phyloP scores from a whole-genome alignment of 2,329 filamentous ascomycete genomes.

The Arthroderma uncinatum region DNA sequence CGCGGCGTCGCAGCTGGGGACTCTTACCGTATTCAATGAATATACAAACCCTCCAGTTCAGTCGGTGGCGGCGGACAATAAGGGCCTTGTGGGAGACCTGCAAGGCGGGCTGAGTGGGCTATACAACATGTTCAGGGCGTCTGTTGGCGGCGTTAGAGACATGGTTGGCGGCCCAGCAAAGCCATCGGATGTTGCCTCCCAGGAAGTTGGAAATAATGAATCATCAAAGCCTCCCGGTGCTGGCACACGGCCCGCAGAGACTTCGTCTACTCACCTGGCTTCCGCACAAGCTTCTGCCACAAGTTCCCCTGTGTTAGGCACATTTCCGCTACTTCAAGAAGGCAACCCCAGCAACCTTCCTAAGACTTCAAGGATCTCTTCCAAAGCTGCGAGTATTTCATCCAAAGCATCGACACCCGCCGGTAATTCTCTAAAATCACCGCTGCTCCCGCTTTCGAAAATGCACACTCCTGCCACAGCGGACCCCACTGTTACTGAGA shows the following conservation, averaged over 20 bases:
- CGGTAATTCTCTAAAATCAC: constrained; percentile 30
- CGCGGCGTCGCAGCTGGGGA: constrained; percentile 71
- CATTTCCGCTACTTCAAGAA: constrained; percentile 25
- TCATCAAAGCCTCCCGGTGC: constrained; percentile 16
- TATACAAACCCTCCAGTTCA: constrained; percentile 58
- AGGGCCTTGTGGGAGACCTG: constrained; percentile 59
- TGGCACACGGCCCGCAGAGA: constrained; percentile 12
- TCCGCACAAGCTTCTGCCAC: constrained; percentile 30
- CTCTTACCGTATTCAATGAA: constrained; percentile 87
- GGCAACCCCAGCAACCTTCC: constrained; percentile 15
- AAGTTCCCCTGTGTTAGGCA: constrained; percentile 27
- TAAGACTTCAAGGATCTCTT: constrained; percentile 31
- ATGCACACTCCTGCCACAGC: constrained; percentile 26
- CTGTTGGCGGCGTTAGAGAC: constrained; percentile 60
- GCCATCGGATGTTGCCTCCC: constrained; percentile 21
- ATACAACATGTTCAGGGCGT: constrained; percentile 74
- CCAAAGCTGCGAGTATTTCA: constrained; percentile 33
- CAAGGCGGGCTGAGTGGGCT: constrained; percentile 81
- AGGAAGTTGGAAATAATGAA: constrained; percentile 15
- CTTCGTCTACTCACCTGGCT: constrained; percentile 18
- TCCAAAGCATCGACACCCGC: constrained; percentile 33
- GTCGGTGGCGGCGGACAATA: constrained; percentile 51
- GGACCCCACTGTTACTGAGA: constrained; percentile 38
- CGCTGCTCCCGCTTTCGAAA: constrained; percentile 28
- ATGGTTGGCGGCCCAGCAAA: constrained; percentile 30